phyloP scores from a whole-genome alignment of 306 rosid genomes.

The Vigna angularis region DNA sequence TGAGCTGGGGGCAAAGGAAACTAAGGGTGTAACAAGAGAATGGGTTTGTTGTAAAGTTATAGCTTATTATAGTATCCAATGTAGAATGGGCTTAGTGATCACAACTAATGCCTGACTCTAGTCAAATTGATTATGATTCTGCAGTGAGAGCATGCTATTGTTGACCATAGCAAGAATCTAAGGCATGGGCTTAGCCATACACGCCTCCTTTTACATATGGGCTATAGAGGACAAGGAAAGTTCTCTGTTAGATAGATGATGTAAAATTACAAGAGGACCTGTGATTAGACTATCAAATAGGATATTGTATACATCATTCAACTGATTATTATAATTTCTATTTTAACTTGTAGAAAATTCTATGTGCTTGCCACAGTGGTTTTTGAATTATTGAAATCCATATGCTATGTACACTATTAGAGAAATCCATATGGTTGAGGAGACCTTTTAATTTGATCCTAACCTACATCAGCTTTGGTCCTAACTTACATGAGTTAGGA shows the following conservation, averaged over 20 bases:
- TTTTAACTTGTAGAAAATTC: background rate
- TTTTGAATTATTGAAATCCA: background rate
- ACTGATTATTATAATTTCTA: background rate
- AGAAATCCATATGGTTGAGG: too few species aligned
- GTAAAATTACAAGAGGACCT: background rate
- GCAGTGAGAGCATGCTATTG: background rate
- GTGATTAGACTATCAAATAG: background rate
- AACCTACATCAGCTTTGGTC: too few species aligned
- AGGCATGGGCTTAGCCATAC: constrained; percentile 10
- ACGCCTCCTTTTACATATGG: background rate
- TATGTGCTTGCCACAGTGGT: background rate
- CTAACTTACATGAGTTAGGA: too few species aligned
- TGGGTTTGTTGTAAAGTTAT: background rate
- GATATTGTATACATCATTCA: background rate
- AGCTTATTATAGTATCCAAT: background rate
- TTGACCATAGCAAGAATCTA: constrained; percentile 7
- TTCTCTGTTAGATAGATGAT: background rate
- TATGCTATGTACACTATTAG: too few species aligned
- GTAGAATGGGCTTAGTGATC: background rate
- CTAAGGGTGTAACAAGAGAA: constrained; percentile 6
- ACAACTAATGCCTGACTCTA: background rate
- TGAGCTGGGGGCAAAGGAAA: background rate
- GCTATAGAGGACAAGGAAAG: background rate
- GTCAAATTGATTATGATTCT: constrained; percentile 21
- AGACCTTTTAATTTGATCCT: too few species aligned